Evolutionary conservation across 768 basidiomycete species (phyloP).

Genomic region (Termitomyces titanicus): DNA sequence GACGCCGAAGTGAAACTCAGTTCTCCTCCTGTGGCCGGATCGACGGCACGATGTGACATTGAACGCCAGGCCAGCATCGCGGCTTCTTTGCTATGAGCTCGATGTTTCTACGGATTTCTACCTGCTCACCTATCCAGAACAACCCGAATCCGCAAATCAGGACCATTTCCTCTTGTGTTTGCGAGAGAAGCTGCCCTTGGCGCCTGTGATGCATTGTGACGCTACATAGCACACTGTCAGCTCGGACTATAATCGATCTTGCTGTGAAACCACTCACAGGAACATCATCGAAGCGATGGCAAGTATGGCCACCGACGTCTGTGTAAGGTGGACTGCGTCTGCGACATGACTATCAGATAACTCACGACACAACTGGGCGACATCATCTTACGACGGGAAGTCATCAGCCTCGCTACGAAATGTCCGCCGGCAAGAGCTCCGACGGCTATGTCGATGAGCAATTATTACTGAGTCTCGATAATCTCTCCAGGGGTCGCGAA

Average conservation of each 20-base stretch:
- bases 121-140: constrained; percentile 68
- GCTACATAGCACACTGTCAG: constrained; percentile 33
- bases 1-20: constrained; percentile 10
- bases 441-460: constrained; percentile 31
- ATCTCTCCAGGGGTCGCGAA: background rate
- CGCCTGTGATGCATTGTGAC: constrained; percentile 64
- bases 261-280: constrained; percentile 43
- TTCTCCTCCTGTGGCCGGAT: constrained; percentile 19
- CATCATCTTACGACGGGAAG: constrained; percentile 36
- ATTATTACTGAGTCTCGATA: background rate
- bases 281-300: constrained; percentile 62
- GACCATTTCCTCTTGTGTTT: constrained; percentile 69
- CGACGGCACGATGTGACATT: constrained; percentile 24
- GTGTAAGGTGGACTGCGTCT: constrained; percentile 67
- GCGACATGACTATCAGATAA: constrained; percentile 1
- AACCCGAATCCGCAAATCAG: constrained; percentile 70
- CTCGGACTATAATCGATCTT: background rate
- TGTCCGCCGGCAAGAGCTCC: constrained; percentile 48
- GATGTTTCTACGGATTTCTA: background rate
- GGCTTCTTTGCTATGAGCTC: constrained; percentile 23
- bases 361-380: background rate
- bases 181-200: constrained; percentile 59
- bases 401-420: constrained; percentile 46
- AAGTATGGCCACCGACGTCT: constrained; percentile 69
- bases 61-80: constrained; percentile 43